Percentiles rank a stretch among this genome's conserved stretches.
phyloP scores from a whole-genome alignment of 768 basidiomycete species.

The Podaxis sp. region DNA sequence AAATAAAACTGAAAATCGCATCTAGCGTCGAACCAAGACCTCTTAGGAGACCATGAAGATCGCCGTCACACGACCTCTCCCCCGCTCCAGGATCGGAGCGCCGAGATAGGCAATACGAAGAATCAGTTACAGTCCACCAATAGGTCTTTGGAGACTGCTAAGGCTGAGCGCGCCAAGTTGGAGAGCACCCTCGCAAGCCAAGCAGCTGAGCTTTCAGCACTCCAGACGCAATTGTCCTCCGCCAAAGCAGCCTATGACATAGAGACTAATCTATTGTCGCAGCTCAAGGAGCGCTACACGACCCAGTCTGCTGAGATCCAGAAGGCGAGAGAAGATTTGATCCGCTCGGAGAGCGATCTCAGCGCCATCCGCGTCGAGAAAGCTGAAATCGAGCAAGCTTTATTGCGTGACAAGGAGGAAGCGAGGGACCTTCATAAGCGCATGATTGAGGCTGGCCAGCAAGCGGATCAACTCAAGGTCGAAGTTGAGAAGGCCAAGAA shows the following conservation, averaged over 20 bases:
- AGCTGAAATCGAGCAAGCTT: slow-evolving; percentile 82
- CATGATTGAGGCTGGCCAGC: slow-evolving; percentile 78
- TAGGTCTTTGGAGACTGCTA: slow-evolving; percentile 63
- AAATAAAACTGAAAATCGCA: neutral
- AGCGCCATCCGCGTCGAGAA: slow-evolving; percentile 89
- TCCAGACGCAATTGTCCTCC: slow-evolving; percentile 81
- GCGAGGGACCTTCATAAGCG: slow-evolving; percentile 79
- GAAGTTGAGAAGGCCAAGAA: slow-evolving; percentile 88
- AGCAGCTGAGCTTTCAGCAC: slow-evolving; percentile 69
- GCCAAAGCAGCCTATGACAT: slow-evolving; percentile 86
- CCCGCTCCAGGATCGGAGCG: slow-evolving; percentile 69
- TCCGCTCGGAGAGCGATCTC: slow-evolving; percentile 88
- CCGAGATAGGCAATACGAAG: slow-evolving; percentile 84
- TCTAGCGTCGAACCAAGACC: slow-evolving; percentile 37
- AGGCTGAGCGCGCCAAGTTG: slow-evolving; percentile 62
- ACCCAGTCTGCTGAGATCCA: slow-evolving; percentile 72
- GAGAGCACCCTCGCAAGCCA: slow-evolving; percentile 69
- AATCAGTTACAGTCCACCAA: slow-evolving; percentile 85
- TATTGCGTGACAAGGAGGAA: slow-evolving; percentile 94
- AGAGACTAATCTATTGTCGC: slow-evolving; percentile 68
- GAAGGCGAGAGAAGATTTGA: slow-evolving; percentile 74
- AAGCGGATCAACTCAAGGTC: slow-evolving; percentile 66
- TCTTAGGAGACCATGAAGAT: slow-evolving; percentile 73
- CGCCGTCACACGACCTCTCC: slow-evolving; percentile 46
- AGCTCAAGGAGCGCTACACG: slow-evolving; percentile 66